Evolutionary conservation across 495 filamentous ascomycete genomes (phyloP), one percentile per base, ranked within the genome.

Genomic region (Lophiotrema nucula): DNA sequence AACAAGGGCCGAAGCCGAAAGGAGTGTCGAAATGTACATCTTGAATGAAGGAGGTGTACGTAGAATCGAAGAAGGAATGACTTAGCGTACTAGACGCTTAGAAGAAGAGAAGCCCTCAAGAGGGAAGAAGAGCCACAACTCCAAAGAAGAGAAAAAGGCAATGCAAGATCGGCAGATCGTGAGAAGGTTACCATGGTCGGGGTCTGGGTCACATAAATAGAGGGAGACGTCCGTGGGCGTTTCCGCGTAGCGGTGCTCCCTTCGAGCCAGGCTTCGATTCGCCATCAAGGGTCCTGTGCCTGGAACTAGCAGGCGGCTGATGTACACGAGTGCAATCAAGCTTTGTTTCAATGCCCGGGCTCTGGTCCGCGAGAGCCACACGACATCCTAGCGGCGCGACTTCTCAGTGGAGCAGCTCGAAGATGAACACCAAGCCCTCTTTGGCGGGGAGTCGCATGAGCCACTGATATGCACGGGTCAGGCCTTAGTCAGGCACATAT

Each of bases 11-110:
- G 69, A 69, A 54, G 74, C 47, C 19, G 62, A 63, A 68, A 77
- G 42, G 56, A 79, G 61, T 1, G 73, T 75, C 21, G 70, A 74
- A 47, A 73, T 56, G 71, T 56, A 73, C 78, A 81, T 81, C 27
- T 65, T 70, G 41, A 60, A 64, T n/a, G n/a, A 45, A 68, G 49
- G 63, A 66, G 5, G 4, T 13, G 23, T 27, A 18, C 15, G 5
- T 3, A 11, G 24, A 24, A 50, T 12, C 16, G 39, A 59, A n/a
- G n/a, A n/a, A 60, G 10, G 57, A 60, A 39, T 54, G 57, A 43
- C 41, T 18, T 8, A 41, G 57, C 57, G 57, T 60, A 54, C 50
- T 60, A 49, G 50, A 54, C 57, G 57, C 57, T 39, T 24, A 48
- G 28, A 46, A 35, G 41, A 54, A 48, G 13, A 21, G 24, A 54